Conservation (phyloP, 306 rosid genomes). For the Fragaria nilgerrensis region DNA sequence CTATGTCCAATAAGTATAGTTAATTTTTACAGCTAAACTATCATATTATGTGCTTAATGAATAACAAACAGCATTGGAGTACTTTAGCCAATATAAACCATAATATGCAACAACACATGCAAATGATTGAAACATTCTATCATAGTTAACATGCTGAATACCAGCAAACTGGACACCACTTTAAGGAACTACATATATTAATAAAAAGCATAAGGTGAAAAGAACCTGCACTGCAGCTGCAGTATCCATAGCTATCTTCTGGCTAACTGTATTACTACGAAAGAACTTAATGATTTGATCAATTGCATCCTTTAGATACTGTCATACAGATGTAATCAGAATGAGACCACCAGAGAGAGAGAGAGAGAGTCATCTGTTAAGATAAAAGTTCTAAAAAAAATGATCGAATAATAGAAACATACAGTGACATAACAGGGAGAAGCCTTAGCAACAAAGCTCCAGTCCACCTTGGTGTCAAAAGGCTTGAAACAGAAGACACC, state of each 20-base stretch:
- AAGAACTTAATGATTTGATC: conserved; percentile 80
- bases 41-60: not conserved
- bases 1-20: not conserved
- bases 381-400: conserved; percentile 8
- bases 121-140: not conserved
- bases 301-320: conserved; percentile 85
- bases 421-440: conserved; percentile 99
- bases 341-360: not conserved
- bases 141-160: not conserved
- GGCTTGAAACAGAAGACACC: conserved; percentile 81
- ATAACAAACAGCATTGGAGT: not conserved
- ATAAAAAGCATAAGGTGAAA: conserved; percentile 4
- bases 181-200: conserved; percentile 12
- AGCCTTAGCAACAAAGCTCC: conserved; percentile 97
- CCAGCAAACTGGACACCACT: conserved; percentile 14
- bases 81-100: not conserved
- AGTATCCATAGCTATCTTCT: conserved; percentile 82
- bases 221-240: conserved; percentile 97
- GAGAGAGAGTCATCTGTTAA: conserved; percentile 10
- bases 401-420: conserved; percentile 32
- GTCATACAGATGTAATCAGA: conserved; percentile 37
- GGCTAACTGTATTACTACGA: conserved; percentile 73
- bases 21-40: not conserved
- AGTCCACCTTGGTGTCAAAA: conserved; percentile 71
- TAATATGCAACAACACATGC: not conserved